Percentiles rank a stretch among this genome's conserved stretches.
Evolutionary conservation across 805 yeast species (phyloP).

Genomic region (Isabelozyma pseudorhagii): DNA sequence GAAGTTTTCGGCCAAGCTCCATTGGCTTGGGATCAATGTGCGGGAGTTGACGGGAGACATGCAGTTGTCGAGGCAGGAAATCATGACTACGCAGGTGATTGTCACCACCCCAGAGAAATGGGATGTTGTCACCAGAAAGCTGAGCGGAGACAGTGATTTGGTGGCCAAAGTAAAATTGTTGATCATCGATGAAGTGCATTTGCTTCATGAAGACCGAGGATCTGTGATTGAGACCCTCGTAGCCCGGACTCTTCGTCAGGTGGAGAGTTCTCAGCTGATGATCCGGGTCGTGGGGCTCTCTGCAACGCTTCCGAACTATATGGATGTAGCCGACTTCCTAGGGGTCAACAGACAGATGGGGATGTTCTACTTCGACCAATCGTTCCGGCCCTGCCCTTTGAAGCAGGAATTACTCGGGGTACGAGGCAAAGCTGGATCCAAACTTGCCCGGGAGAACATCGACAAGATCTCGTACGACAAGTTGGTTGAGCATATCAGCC

Average conservation of each 20-base stretch:
- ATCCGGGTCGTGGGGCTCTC: slow-evolving; percentile 91
- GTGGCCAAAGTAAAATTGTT: slow-evolving; percentile 80
- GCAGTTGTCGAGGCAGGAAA: slow-evolving; percentile 83
- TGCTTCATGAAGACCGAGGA: slow-evolving; percentile 96
- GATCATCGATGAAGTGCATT: slow-evolving; percentile 94
- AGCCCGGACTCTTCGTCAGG: slow-evolving; percentile 91
- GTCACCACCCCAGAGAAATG: slow-evolving; percentile 96
- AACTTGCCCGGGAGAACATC: slow-evolving; percentile 64
- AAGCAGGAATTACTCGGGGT: slow-evolving; percentile 87
- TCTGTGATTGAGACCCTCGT: slow-evolving; percentile 94
- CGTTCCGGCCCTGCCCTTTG: slow-evolving; percentile 91
- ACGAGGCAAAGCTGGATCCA: slow-evolving; percentile 78
- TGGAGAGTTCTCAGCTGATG: slow-evolving; percentile 90
- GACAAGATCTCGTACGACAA: slow-evolving; percentile 78
- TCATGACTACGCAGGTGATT: slow-evolving; percentile 76
- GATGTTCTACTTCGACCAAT: slow-evolving; percentile 89
- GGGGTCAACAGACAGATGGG: slow-evolving; percentile 90
- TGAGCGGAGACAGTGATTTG: slow-evolving; percentile 82
- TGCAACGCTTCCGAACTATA: slow-evolving; percentile 87
- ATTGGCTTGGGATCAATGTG: slow-evolving; percentile 84
- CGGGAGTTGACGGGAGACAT: slow-evolving; percentile 93
- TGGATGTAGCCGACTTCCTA: slow-evolving; percentile 92
- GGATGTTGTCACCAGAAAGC: slow-evolving; percentile 96
- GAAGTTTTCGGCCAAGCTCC: slow-evolving; percentile 71
- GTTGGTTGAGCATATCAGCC: slow-evolving; percentile 57